Evolutionary conservation across 2,329 filamentous ascomycete species (phyloP), one percentile per base, ranked within the genome.

Genomic region (Talaromyces sp.): DNA sequence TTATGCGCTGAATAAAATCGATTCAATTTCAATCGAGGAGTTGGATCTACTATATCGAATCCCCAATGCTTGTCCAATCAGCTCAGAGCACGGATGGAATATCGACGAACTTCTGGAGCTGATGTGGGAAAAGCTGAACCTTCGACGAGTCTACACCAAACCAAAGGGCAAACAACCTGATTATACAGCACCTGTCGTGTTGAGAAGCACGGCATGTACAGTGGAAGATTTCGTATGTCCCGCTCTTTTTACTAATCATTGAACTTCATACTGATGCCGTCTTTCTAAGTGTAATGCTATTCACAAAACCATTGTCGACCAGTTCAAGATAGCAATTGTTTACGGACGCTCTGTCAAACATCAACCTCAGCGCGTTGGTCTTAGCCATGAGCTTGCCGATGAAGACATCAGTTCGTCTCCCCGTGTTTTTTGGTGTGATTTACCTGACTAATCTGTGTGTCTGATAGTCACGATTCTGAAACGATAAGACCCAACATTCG

Each of bases 261-360:
- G 19, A 56, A 31, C 14, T 82, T 27, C 11, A 5, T 16, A 27
- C n/a, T 45, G 31, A 60, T 13, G 5, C 39, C 59, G 24, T 63
- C 63, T 49, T 63, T 74, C 27, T 31, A 31, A 97, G 93, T 99
- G 95, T 81, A 97, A 97, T 81, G 87, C 92, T 70, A 99, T 99
- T 76, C 95, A 99, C 81, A 92, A 95, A 77, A 96, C 88, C 64
- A 98, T 99, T 76, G 86, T 95, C 64, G 95, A 99, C 72, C 90
- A 97, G 72, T 99, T 99, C 85, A 96, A 94, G 80, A 87, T 89
- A 67, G 95, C 95, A 63, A 90, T 99, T 75, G 95, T 99, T 49
- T 99, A 98, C 79, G 95, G 95, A 71, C 95, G 94, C 78, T 97
- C 93, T 64, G 94, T 98, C 71, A 98, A 98, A 85, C 95, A 99